Conservation (phyloP, 345 rosid species). For the Boechera divaricarpa region DNA sequence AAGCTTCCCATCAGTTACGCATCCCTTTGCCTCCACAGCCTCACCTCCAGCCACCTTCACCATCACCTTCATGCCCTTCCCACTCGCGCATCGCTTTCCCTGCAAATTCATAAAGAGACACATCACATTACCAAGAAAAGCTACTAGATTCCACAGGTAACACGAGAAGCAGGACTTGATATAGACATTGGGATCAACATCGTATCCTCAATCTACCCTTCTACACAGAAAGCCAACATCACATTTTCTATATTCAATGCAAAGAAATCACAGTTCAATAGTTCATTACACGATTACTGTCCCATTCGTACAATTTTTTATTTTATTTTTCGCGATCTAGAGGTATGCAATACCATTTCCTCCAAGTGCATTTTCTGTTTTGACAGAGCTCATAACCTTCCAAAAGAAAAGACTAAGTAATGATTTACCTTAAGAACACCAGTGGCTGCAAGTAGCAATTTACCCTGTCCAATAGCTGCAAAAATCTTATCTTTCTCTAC, state of each 20-base stretch:
- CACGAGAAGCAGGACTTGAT: background rate
- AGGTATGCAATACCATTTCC: background rate
- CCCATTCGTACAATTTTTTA: background rate
- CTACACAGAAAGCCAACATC: background rate
- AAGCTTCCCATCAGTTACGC: conserved; percentile 52
- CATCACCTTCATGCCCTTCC: conserved; percentile 53
- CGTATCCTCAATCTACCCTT: background rate
- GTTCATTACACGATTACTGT: background rate
- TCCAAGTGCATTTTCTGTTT: background rate
- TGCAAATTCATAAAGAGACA: conserved; percentile 17
- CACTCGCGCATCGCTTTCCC: conserved; percentile 48
- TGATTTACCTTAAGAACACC: conserved; percentile 49
- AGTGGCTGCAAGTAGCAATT: conserved; percentile 56
- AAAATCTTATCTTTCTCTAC: conserved; percentile 49
- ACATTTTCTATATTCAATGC: background rate
- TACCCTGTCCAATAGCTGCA: conserved; percentile 59
- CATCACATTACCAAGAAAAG: background rate
- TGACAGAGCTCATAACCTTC: background rate
- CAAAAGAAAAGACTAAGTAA: background rate
- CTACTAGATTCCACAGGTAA: background rate
- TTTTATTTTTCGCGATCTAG: background rate
- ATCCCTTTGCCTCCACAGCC: conserved; percentile 44
- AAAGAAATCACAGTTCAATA: background rate
- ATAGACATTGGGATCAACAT: background rate
- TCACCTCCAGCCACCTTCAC: conserved; percentile 59